Evolutionary conservation across 176 grass and related monocot species (phyloP).

Genomic region (Rhynchospora breviuscula): DNA sequence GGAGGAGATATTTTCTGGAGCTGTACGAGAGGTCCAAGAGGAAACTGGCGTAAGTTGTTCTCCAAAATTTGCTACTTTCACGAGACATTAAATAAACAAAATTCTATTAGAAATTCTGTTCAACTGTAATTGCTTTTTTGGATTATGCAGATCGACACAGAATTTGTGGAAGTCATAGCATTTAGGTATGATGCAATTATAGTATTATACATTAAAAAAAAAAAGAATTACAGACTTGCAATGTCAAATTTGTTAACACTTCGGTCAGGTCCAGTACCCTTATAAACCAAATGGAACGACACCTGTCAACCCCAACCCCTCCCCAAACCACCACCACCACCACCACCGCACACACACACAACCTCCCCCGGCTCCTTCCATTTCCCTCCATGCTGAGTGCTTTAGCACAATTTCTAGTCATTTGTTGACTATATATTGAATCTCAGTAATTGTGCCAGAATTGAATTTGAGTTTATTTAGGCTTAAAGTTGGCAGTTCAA

Average conservation of each 20-base stretch:
- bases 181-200: slow-evolving; percentile 54
- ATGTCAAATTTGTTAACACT: background rate
- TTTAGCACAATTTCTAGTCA: background rate
- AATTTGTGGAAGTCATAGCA: slow-evolving; percentile 77
- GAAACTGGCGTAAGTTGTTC: slow-evolving; percentile 78
- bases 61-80: background rate
- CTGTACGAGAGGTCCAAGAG: slow-evolving; percentile 80
- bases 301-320: too few relatives aligned
- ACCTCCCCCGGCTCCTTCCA: too few relatives aligned
- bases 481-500: background rate
- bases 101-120: slow-evolving; percentile 14
- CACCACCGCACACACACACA: too few relatives aligned
- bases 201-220: background rate
- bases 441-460: background rate
- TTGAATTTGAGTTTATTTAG: background rate
- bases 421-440: background rate
- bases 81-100: background rate
- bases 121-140: slow-evolving; percentile 11
- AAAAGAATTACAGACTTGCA: background rate
- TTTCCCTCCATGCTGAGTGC: background rate
- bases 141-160: slow-evolving; percentile 61
- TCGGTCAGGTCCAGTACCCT: background rate
- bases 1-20: slow-evolving; percentile 85
- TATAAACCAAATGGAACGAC: background rate
- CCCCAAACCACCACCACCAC: too few relatives aligned